phyloP scores from a whole-genome alignment of 768 basidiomycete genomes.

The Russula foetens region DNA sequence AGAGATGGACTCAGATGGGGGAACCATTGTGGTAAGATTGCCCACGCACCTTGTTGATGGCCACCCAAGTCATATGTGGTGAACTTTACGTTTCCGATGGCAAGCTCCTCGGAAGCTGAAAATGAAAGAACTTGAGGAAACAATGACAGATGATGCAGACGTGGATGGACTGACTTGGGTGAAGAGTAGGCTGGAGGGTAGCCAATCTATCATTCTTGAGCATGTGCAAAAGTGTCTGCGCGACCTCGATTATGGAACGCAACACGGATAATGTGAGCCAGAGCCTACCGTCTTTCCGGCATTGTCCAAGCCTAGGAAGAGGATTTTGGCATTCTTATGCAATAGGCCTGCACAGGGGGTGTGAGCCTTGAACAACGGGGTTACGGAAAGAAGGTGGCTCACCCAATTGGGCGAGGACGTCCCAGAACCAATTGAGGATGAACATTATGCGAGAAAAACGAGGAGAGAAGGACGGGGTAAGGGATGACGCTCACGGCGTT shows the following conservation, averaged over 20 bases:
- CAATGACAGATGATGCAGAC: conserved; percentile 2
- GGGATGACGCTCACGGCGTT: conserved; percentile 1
- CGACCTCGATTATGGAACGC: neutral
- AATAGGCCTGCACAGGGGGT: conserved; percentile 50
- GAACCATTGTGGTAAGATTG: neutral
- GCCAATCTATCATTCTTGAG: conserved; percentile 98
- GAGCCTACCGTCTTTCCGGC: conserved; percentile 91
- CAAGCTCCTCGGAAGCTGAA: conserved; percentile 93
- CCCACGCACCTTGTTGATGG: conserved; percentile 78
- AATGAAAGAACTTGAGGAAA: neutral
- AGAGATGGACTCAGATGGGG: neutral
- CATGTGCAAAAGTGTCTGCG: conserved; percentile 93
- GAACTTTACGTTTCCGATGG: conserved; percentile 98
- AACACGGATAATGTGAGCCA: neutral
- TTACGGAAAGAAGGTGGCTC: conserved; percentile 21
- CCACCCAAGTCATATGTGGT: conserved; percentile 98
- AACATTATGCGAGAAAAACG: conserved; percentile 44
- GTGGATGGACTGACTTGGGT: conserved; percentile 68
- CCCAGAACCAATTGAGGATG: conserved; percentile 95
- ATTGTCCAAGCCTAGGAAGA: conserved; percentile 98
- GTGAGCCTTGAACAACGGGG: neutral
- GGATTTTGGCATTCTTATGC: conserved; percentile 99
- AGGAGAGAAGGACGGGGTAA: conserved; percentile 28
- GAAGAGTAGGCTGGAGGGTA: conserved; percentile 94
- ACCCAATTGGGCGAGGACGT: conserved; percentile 91